Evolutionary conservation across 2,329 filamentous ascomycete genomes (phyloP), one percentile per base, ranked within the genome.

Genomic region (Penicillium sp.): DNA sequence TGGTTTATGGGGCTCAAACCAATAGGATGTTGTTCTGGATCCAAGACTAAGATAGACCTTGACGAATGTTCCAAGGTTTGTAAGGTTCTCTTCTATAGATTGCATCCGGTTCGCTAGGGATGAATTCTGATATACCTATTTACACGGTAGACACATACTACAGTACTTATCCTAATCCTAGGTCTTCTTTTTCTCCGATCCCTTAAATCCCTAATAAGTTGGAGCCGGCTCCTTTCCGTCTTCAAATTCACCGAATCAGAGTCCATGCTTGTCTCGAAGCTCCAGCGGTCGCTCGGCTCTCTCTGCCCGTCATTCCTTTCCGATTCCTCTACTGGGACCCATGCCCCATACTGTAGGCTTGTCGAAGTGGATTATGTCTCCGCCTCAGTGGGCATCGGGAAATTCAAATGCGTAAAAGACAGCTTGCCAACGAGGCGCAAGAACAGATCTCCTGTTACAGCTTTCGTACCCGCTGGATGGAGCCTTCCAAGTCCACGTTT

Each of bases 221-320:
- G 23, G 48, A 47, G 27, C 44, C 54, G 47, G 53, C 18, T 47
- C 44, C 23, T 44, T 58, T 42, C 43, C 33, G 35, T 31, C 53
- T 49, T 18, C 18, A 20, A 22, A 31, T 48, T 31, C 46, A 22
- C 46, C 37, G 47, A 56, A 49, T 55, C 60, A 56, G 35, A 29
- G 20, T 49, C 31, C 46, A 37, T 37, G n/a, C 20, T 35, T 18
- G 18, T 35, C 18, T 35, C 31, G 41, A 37, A 46, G 47, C 49
- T 49, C 53, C 25, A 46, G 37, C 18, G 37, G 45, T 51, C n/a
- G 20, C 33, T 53, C 42, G 56, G 45, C 31, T 60, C 56, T 43
- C 46, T n/a, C 53, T 55, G 55, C 54, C 51, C 51, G 46, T 53
- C 53, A 53, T 60, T 43, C 48, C 48, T 42, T 42, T 42, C 35